Conservation (phyloP, 148 eudicot genomes). For the Arbutus unedo region DNA sequence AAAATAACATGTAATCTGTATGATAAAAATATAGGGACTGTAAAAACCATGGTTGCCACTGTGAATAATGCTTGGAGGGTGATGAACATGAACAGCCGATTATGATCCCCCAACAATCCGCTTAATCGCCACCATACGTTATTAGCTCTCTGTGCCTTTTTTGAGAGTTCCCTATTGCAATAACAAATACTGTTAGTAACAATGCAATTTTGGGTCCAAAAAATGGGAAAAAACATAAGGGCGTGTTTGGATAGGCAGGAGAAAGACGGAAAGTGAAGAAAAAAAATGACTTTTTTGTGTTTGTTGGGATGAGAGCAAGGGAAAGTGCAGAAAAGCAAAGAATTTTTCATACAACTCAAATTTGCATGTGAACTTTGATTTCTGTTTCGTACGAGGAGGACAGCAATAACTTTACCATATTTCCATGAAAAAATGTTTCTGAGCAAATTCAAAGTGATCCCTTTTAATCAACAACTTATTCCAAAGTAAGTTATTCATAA, state of each 20-base stretch:
- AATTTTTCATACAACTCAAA: not conserved
- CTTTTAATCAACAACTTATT: no score
- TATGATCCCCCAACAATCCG: conserved; percentile 84
- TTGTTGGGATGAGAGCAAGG: not conserved
- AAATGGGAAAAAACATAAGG: not conserved
- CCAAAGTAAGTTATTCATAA: no score
- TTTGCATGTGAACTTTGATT: not conserved
- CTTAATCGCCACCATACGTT: conserved; percentile 91
- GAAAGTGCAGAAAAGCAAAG: not conserved
- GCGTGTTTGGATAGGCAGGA: not conserved
- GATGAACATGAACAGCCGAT: conserved; percentile 78
- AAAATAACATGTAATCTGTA: conserved; percentile 59
- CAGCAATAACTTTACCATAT: not conserved
- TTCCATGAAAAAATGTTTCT: not conserved
- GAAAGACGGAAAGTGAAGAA: not conserved
- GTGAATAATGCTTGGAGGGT: conserved; percentile 76
- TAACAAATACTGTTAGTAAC: not conserved
- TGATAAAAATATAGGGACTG: conserved; percentile 89
- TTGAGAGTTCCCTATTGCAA: conserved; percentile 80
- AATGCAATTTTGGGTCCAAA: not conserved
- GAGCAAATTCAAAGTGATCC: no score
- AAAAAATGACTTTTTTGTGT: not conserved
- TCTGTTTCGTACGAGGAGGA: not conserved
- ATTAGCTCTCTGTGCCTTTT: conserved; percentile 93
- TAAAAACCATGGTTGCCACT: conserved; percentile 86